Conservation (phyloP, 306 rosid species). For the Fagus crenata region DNA sequence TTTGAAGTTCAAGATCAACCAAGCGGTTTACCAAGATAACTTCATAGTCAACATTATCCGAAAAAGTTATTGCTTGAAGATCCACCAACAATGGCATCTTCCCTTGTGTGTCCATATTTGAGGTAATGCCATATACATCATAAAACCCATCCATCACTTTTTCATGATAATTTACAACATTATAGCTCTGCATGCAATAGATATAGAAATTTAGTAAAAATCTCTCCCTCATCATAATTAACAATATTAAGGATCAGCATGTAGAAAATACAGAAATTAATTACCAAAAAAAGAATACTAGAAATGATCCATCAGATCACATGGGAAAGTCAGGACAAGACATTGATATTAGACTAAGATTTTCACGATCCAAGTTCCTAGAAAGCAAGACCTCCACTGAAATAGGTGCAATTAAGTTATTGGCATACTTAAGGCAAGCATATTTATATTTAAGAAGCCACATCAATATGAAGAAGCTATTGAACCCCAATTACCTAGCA, state of each 20-base stretch:
- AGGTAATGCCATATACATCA: slow-evolving; percentile 70
- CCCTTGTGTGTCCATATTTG: slow-evolving; percentile 67
- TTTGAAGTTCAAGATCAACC: slow-evolving; percentile 66
- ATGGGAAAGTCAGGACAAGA: neutral
- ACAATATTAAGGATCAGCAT: slow-evolving; percentile 18
- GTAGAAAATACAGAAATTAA: slow-evolving; percentile 14
- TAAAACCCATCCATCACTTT: slow-evolving; percentile 95
- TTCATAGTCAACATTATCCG: slow-evolving; percentile 69
- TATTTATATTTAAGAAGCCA: neutral
- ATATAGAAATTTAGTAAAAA: slow-evolving; percentile 32
- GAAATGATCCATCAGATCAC: neutral
- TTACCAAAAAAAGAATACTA: slow-evolving; percentile 1
- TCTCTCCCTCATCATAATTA: slow-evolving; percentile 8
- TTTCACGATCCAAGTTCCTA: neutral
- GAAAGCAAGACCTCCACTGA: neutral
- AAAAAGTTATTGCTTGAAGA: slow-evolving; percentile 57
- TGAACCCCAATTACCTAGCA: neutral
- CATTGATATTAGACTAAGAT: neutral
- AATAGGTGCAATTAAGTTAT: neutral
- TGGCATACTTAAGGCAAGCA: neutral
- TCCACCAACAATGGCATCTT: slow-evolving; percentile 90
- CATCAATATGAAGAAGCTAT: neutral
- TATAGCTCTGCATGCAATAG: slow-evolving; percentile 71
- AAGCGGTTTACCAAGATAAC: slow-evolving; percentile 75
- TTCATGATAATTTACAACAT: slow-evolving; percentile 77